Evolutionary conservation across 768 basidiomycete species (phyloP), one percentile per base, ranked within the genome.

Genomic region (Megacollybia marginata): DNA sequence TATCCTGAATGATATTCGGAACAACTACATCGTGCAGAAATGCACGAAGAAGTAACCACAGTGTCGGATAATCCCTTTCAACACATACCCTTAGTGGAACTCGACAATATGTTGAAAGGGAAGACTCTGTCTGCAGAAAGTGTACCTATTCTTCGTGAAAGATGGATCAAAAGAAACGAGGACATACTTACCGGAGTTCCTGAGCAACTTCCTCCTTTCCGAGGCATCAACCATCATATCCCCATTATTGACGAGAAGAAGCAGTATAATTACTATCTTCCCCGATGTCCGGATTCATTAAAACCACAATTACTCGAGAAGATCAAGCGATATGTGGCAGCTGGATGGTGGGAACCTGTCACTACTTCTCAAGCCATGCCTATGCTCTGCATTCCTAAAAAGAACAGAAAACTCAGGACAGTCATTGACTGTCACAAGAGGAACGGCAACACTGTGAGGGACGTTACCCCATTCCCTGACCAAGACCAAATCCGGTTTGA

Each of bases 191-290:
- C 11, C 20, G 46, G 46, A 9, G 15, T 31, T 11, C 46, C 46
- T 33, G 19, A 28, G 12, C 9, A 34, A 13, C 19, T 66, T 6
- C 66, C 66, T 0, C 61, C 64, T 0, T 33, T 59, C 9, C 2
- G 60, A 15, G 60, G 48, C 0, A 54, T 67, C 8, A 66, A 67
- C 42, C 65, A 67, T 42, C 20, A 36, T 0, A 67, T 67, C 9
- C 54, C 55, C 0, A 48, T 67, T 9, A 62, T 61, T 8, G 58
- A 65, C 31, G 20, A 23, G 13, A 11, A 9, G 12, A 33, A 20
- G 46, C 11, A 19, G 32, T 47, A 28, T 33, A 9, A 12, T 11
- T 47, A 47, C 46, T 28, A 28, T 11, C 11, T n/a, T 11, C 46
- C n/a, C n/a, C n/a, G n/a, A n/a, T n/a, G n/a, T n/a, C n/a, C n/a